These are phyloP conservation scores for Hyphopichia buzzinii DNA, from an alignment of 1,139 yeast species.

Conservation along the genomic window DNA sequence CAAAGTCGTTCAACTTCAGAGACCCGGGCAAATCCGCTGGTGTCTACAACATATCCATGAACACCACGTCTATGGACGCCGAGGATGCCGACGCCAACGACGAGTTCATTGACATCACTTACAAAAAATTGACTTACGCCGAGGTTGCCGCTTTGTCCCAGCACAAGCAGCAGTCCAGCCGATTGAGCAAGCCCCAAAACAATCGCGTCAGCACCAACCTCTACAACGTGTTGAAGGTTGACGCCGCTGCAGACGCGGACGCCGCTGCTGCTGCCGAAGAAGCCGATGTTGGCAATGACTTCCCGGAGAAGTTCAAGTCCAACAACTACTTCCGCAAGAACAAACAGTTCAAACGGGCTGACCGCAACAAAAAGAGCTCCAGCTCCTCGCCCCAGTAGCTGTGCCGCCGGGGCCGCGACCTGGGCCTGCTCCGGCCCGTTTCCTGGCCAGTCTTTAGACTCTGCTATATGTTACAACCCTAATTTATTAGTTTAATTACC, in stretches of 20 bases:
- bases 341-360: constrained; percentile 12
- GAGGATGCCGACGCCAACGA: constrained; percentile 21
- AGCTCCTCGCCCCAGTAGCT: no score
- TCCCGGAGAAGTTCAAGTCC: constrained; percentile 17
- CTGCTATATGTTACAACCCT: no score
- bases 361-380: not conserved
- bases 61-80: constrained; percentile 8
- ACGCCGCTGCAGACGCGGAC: constrained; percentile 1
- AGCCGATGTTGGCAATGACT: constrained; percentile 3
- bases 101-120: constrained; percentile 38
- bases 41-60: constrained; percentile 37
- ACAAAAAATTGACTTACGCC: constrained; percentile 40
- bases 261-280: no score
- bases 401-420: no score
- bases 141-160: constrained; percentile 39
- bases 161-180: constrained; percentile 11
- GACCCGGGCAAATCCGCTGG: constrained; percentile 21
- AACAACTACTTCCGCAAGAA: constrained; percentile 18
- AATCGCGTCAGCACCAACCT: constrained; percentile 3
- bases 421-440: no score
- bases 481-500: no score
- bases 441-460: no score
- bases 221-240: constrained; percentile 4
- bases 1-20: constrained; percentile 26
- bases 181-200: constrained; percentile 7